A percentile compares a stretch with the other conserved stretches of the same genome.
Evolutionary conservation across 1,284 basidiomycete genomes (phyloP).

Genomic region (Lentinus polychrous): DNA sequence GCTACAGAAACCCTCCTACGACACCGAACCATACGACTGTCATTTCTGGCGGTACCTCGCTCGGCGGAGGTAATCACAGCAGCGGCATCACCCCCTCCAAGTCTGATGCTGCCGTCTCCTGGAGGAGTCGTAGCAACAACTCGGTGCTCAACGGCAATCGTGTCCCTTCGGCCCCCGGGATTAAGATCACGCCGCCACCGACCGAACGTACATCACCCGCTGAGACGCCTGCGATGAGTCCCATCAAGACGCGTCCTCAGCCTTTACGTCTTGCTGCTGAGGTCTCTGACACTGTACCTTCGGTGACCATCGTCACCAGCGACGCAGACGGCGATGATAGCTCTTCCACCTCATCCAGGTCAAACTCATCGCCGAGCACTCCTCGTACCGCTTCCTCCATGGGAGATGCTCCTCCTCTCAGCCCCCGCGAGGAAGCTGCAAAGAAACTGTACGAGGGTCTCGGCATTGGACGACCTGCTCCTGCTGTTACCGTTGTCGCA

Average conservation of each 20-base stretch:
- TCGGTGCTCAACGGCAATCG: conserved; percentile 64
- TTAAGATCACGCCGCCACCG: conserved; percentile 68
- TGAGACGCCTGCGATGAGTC: conserved; percentile 21
- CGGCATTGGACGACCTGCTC: conserved; percentile 61
- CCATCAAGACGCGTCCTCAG: conserved; percentile 53
- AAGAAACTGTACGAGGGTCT: conserved; percentile 82
- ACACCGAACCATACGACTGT: conserved; percentile 61
- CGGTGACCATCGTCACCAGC: conserved; percentile 51
- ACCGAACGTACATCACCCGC: conserved; percentile 49
- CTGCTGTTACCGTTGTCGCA: conserved; percentile 27
- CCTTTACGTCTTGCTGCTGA: conserved; percentile 58
- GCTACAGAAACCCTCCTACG: conserved; percentile 32
- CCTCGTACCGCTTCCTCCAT: conserved; percentile 63
- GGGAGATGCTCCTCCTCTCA: conserved; percentile 48
- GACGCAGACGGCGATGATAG: conserved; percentile 51
- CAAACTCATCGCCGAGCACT: conserved; percentile 57
- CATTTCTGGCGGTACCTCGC: conserved; percentile 63
- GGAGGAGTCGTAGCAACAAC: conserved; percentile 67
- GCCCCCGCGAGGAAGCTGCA: conserved; percentile 71
- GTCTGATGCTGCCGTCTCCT: conserved; percentile 68
- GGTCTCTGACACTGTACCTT: conserved; percentile 46
- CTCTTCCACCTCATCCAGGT: conserved; percentile 40
- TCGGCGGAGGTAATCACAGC: conserved; percentile 43
- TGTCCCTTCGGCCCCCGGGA: conserved; percentile 50
- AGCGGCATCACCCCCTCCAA: conserved; percentile 45